phyloP scores from a whole-genome alignment of 1,284 basidiomycete species.

The Ustilago sp. region DNA sequence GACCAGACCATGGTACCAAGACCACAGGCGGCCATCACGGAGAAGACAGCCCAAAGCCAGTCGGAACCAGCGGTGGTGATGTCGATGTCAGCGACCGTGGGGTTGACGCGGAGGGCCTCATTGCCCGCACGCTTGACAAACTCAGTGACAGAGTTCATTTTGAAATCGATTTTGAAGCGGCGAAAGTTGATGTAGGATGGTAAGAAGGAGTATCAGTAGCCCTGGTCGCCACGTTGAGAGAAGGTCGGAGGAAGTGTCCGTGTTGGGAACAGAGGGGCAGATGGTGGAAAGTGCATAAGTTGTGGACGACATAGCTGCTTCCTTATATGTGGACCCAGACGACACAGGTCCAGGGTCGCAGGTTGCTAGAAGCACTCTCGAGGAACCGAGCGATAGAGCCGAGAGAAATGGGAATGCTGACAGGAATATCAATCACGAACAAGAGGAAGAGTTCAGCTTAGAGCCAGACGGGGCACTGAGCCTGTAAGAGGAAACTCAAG shows the following conservation, averaged over 20 bases:
- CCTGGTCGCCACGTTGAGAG: conserved; percentile 17
- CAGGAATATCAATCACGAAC: not conserved
- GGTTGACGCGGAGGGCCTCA: conserved; percentile 52
- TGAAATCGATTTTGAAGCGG: conserved; percentile 4
- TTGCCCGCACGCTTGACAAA: conserved; percentile 53
- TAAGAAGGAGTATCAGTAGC: not conserved
- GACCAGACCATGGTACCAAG: conserved; percentile 61
- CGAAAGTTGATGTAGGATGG: conserved; percentile 3
- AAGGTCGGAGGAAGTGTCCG: not conserved
- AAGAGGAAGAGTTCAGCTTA: not conserved
- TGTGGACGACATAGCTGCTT: not conserved
- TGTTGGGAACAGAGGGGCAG: conserved; percentile 3
- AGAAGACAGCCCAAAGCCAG: conserved; percentile 72
- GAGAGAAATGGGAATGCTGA: conserved; percentile 1
- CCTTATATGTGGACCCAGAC: conserved; percentile 17
- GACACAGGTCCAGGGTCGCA: conserved; percentile 4
- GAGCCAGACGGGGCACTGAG: not conserved
- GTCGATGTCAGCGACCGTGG: conserved; percentile 53
- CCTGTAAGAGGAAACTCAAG: not conserved
- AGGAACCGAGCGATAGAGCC: conserved; percentile 7
- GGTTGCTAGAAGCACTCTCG: not conserved
- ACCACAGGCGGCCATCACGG: conserved; percentile 64
- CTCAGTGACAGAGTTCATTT: conserved; percentile 30
- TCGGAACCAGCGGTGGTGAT: conserved; percentile 69
- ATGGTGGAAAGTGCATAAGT: not conserved